Percentiles rank a stretch among this genome's conserved stretches.
Evolutionary conservation across 169 alveolate genomes (phyloP).

Genomic region (Ichthyophthirius multifiliis): DNA sequence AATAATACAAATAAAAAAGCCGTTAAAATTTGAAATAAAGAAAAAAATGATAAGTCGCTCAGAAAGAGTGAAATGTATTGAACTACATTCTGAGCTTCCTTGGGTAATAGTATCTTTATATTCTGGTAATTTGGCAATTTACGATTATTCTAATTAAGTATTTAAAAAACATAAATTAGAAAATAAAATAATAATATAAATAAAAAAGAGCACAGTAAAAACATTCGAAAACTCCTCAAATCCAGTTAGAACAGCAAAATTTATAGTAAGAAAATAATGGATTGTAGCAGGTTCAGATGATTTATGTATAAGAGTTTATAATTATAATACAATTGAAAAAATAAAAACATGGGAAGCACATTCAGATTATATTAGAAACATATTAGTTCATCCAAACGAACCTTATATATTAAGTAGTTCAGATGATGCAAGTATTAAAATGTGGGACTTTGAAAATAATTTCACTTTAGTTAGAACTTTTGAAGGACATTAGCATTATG

Average conservation of each 20-base stretch:
- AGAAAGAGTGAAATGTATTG: slow-evolving; percentile 96
- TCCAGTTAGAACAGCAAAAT: slow-evolving; percentile 96
- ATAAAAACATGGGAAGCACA: slow-evolving; percentile 95
- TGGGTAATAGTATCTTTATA: slow-evolving; percentile 95
- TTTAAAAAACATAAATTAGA: background rate
- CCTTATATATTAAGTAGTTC: slow-evolving; percentile 95
- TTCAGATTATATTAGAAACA: slow-evolving; percentile 95
- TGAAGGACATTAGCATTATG: slow-evolving; percentile 97
- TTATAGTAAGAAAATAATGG: slow-evolving; percentile 95
- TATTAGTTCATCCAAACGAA: slow-evolving; percentile 95
- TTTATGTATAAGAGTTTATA: slow-evolving; percentile 91
- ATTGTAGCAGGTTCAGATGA: slow-evolving; percentile 95
- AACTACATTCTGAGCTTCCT: slow-evolving; percentile 94
- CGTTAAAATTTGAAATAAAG: slow-evolving; percentile 92
- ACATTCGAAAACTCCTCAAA: slow-evolving; percentile 91
- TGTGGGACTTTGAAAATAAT: slow-evolving; percentile 97
- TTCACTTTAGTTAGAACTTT: slow-evolving; percentile 91
- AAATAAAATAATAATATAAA: background rate
- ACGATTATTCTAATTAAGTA: slow-evolving; percentile 60
- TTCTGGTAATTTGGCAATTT: slow-evolving; percentile 90
- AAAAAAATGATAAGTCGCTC: slow-evolving; percentile 92
- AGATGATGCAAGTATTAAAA: slow-evolving; percentile 96
- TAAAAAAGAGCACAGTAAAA: slow-evolving; percentile 84
- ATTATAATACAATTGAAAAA: slow-evolving; percentile 96
- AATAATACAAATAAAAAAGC: no score